Conservation (phyloP, 805 yeast species). For the Schizosaccharomyces osmophilus region DNA sequence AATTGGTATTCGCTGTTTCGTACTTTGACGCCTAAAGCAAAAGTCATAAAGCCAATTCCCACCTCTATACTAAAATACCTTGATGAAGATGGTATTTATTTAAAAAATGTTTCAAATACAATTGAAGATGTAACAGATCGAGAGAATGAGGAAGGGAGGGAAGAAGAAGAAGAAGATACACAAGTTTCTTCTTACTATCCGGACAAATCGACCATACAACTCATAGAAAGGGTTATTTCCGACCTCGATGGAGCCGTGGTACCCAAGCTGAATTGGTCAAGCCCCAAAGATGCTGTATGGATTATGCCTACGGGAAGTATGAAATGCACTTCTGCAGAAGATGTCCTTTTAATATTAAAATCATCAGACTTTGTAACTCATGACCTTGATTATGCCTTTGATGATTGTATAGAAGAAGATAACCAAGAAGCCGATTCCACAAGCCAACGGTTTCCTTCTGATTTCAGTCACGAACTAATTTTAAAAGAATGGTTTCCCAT, state of each 20-base stretch:
- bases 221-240: slow-evolving; percentile 13
- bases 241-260: slow-evolving; percentile 31
- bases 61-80: slow-evolving; percentile 32
- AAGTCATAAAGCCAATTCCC: slow-evolving; percentile 34
- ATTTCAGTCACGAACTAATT: slow-evolving; percentile 32
- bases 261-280: slow-evolving; percentile 91
- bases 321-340: slow-evolving; percentile 46
- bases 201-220: slow-evolving; percentile 53
- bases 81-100: slow-evolving; percentile 38
- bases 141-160: slow-evolving; percentile 11
- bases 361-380: slow-evolving; percentile 73
- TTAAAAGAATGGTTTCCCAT: slow-evolving; percentile 60
- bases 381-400: slow-evolving; percentile 54
- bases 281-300: slow-evolving; percentile 87
- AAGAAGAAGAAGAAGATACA: slow-evolving; percentile 23
- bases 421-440: background rate
- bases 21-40: slow-evolving; percentile 24
- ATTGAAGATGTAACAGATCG: background rate
- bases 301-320: slow-evolving; percentile 54
- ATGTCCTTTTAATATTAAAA: slow-evolving; percentile 56
- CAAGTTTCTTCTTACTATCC: background rate
- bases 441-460: background rate
- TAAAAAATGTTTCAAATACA: slow-evolving; percentile 24
- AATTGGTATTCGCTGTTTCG: slow-evolving; percentile 34
- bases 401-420: slow-evolving; percentile 17